Evolutionary conservation across 495 filamentous ascomycete species (phyloP), one percentile per base, ranked within the genome.

Genomic region (Penicillium bialowiezense): DNA sequence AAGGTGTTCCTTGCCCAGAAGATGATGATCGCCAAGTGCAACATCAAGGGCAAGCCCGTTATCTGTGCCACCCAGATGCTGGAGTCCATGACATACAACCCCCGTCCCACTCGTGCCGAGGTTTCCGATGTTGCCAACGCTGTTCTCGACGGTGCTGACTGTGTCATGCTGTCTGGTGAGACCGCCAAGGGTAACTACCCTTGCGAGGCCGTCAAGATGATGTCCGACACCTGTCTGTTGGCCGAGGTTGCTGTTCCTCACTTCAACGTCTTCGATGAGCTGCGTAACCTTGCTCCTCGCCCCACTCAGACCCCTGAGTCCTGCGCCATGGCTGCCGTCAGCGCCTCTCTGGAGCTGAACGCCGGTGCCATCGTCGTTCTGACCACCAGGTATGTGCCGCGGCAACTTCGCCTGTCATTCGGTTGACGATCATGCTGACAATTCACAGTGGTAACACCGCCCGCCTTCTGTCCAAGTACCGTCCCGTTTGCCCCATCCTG

Each of bases 11-110:
- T 95, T 54, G 93, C 93, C 39, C 93, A 98, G 81, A 98, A 98
- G 85, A 97, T 97, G 90, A 91, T 98, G 87, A 97, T 97, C 73
- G 90, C 92, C 69, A 97, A 97, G 85, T 97, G 95, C 82, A 98
- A 98, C 80, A 87, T 97, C 64, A 92, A 91, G 59, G 93, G 95
- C 68, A 98, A 98, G 81, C 93, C 93, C 53, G 89, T 90, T 64
- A 96, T 97, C 67, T 96, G 91, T 69, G 89, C 89, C 41, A 90
- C 88, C 24, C 85, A 91, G 71, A 90, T 90, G 86, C 80, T 98
- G 52, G 93, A 98, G 81, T 95, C 90, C 58, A 98, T 98, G 93
- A 97, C 95, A 71, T 93, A 96, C 79, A 98, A 98, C 75, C 93
- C 93, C 52, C 90, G 93, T 47, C 93, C 93, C 29, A 98, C 93